Conservation (phyloP, 805 yeast genomes). For the Grigorovia yakushimaensis region DNA sequence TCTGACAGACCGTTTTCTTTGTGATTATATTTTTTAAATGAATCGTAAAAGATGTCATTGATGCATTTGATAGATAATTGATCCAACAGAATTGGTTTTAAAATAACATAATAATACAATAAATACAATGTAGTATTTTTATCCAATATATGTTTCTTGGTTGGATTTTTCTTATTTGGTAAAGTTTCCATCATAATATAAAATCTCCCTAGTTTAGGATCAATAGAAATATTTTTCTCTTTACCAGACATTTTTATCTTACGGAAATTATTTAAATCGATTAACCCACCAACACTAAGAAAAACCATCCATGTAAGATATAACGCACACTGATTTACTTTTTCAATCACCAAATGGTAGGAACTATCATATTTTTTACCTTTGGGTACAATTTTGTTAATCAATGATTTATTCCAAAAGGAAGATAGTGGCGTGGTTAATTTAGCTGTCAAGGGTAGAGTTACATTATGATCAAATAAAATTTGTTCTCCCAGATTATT, state of each 20-base stretch:
- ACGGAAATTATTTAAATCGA: background rate
- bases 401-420: background rate
- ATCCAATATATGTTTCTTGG: background rate
- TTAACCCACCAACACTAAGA: background rate
- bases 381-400: background rate
- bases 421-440: background rate
- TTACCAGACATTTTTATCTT: background rate
- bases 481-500: background rate
- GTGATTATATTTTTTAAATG: background rate
- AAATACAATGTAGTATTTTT: background rate
- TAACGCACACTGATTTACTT: background rate
- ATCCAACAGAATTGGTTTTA: background rate
- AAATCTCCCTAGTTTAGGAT: background rate
- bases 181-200: background rate
- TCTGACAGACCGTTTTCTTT: background rate
- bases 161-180: background rate
- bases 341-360: background rate
- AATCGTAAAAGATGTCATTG: background rate
- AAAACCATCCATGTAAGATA: background rate
- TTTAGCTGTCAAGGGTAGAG: background rate
- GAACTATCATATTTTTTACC: background rate
- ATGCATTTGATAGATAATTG: background rate
- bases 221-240: background rate
- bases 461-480: background rate
- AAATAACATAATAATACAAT: background rate